A percentile compares a stretch with the other conserved stretches of the same genome.
Evolutionary conservation across 495 filamentous ascomycete species (phyloP).

Genomic region (Neurospora tetrasperma): DNA sequence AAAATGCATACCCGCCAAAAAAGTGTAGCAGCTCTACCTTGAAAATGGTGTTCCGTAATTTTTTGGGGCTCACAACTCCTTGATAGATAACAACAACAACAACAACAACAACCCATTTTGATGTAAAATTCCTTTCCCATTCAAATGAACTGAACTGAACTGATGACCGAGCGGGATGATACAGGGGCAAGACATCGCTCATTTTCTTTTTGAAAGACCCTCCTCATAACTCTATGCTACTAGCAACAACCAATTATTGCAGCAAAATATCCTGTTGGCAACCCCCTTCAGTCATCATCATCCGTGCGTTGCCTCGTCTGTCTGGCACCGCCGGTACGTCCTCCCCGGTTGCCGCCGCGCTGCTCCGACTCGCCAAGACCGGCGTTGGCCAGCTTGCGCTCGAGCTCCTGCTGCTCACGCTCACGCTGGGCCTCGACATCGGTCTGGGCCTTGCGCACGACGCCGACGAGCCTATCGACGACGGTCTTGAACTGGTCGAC

Average conservation of each 20-base stretch:
- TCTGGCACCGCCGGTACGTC: background rate
- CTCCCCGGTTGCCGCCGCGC: slow-evolving; percentile 10
- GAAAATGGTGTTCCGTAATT: background rate
- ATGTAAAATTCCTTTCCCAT: background rate
- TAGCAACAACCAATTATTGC: background rate
- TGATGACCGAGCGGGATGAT: background rate
- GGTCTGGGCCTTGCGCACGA: slow-evolving; percentile 69
- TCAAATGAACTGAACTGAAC: background rate
- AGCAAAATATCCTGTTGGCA: background rate
- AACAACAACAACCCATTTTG: background rate
- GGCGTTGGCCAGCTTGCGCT: slow-evolving; percentile 41
- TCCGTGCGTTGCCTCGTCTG: slow-evolving; percentile 32
- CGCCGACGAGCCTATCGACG: slow-evolving; percentile 60
- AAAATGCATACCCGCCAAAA: background rate
- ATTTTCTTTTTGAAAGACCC: background rate
- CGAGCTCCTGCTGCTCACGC: slow-evolving; percentile 47
- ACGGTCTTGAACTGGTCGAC: slow-evolving; percentile 83
- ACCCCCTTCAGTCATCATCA: slow-evolving; percentile 33
- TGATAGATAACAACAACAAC: background rate
- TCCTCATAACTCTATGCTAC: background rate
- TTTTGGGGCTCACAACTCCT: background rate
- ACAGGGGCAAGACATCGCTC: background rate
- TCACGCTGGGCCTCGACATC: slow-evolving; percentile 49
- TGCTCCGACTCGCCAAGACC: slow-evolving; percentile 24
- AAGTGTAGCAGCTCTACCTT: background rate